These are phyloP conservation scores for Podaxis rugospora DNA, from an alignment of 768 basidiomycete genomes.

Conservation along the genomic window DNA sequence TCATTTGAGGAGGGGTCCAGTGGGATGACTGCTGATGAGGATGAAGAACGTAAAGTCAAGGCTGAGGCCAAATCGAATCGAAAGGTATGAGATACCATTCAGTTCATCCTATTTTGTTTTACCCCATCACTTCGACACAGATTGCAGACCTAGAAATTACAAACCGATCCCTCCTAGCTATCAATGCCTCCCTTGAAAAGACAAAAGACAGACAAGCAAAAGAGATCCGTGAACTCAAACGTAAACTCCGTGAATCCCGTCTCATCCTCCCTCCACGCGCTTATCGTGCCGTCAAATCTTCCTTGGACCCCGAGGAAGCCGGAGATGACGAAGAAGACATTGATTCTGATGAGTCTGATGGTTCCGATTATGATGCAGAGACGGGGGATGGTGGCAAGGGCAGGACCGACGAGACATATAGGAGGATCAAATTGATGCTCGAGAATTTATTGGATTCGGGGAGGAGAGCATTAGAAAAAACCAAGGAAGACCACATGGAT, in stretches of 20 bases:
- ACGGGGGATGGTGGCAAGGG: constrained; percentile 11
- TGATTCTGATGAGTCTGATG: constrained; percentile 34
- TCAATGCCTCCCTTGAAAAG: constrained; percentile 80
- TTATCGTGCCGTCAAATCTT: constrained; percentile 52
- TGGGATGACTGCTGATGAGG: constrained; percentile 12
- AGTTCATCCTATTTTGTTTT: not conserved
- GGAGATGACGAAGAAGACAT: constrained; percentile 43
- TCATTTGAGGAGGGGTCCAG: not conserved
- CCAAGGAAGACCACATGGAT: constrained; percentile 46
- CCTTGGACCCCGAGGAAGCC: constrained; percentile 38
- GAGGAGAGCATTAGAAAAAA: constrained; percentile 56
- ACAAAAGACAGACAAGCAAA: constrained; percentile 75
- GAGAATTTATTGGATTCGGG: constrained; percentile 59
- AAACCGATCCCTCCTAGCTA: constrained; percentile 78
- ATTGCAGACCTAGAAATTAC: constrained; percentile 92
- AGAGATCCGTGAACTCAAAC: constrained; percentile 81
- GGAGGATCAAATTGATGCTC: constrained; percentile 58
- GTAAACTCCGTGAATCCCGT: constrained; percentile 78
- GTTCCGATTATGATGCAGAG: constrained; percentile 26
- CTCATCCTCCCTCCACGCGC: constrained; percentile 69
- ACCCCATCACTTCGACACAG: constrained; percentile 30
- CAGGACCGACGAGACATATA: constrained; percentile 52
- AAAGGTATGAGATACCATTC: constrained; percentile 50
- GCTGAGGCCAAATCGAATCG: constrained; percentile 82
- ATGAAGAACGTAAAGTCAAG: constrained; percentile 50